Base-by-base conservation (phyloP, 2,329 filamentous ascomycete species). In the Sporothrix schenckii region DNA sequence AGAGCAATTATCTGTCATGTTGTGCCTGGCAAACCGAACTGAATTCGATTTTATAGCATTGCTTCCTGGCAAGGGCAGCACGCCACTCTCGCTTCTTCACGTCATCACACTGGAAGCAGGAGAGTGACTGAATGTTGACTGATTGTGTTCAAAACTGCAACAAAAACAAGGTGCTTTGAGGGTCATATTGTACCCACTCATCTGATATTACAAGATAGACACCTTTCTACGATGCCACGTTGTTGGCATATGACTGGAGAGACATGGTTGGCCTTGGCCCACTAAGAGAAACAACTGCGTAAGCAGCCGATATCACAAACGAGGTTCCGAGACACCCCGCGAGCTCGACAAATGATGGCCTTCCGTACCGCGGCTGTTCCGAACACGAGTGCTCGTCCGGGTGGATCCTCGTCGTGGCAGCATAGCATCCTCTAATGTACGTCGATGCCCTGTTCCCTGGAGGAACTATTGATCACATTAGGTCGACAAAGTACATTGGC, bases 31-130 rank as follows among this genome's bases (percentile, higher is more conserved):
- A n/a, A 63, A 63, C 58, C 34, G 21, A 63, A 47, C 58, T 39
- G 58, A 63, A 63, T 27, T 47, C 58, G 58, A 63, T 63, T 69
- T 24, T 58, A 52, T 54, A 65, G 68, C 68, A 69, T 65, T 41
- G 34, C n/a, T 63, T 21, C 58, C 58, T 47, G 5, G 19, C 14
- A 24, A 47, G 58, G 39, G 39, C 16, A 47, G 58, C 58, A 24
- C n/a, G 39, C 27, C 47, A 27, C 21, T n/a, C 21, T 63, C 14
- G 4, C n/a, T 44, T n/a, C 24, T 24, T 24, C 19, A 54, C 52
- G 52, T 6, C 11, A 30, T 54, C 24, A 11, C 52, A 54, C 21
- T 19, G 52, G 52, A 54, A 53, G 52, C 10, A 24, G 39, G 39
- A 47, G 44, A 41, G 24, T 14, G 24, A n/a, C 61, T 53, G 41